Base-by-base conservation (phyloP, 495 filamentous ascomycete genomes). In the Trichoderma erinaceum region DNA sequence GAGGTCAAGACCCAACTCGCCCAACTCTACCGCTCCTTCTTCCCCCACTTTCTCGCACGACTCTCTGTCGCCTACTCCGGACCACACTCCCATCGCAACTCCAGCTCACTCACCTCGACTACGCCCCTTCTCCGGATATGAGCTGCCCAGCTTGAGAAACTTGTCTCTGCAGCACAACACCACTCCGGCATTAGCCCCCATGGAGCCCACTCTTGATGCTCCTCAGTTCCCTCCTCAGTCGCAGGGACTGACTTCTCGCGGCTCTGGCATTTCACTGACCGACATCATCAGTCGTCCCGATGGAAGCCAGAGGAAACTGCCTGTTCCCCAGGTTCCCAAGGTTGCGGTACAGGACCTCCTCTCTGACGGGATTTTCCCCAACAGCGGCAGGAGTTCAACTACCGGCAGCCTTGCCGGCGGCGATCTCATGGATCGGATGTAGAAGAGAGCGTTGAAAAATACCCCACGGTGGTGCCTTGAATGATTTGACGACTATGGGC, bases 21-120 rank as follows among this genome's bases (percentile, higher is more conserved):
- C 95, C 18, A 89, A 92, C 77, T 97, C 92, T 50, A 98, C 95
- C 4, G 94, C 93, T 25, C 95, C 95, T 35, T 96, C 94, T 35
- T 98, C 95, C 2, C 95, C 95, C n/a, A 97, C 92, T 41, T 98
- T 97, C 80, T 97, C 95, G 7, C 91, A 97, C 78, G 94, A 96
- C 80, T 97, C 93, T 11, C 86, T 92, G 29, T 98, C 96, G 1
- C 96, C 95, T 1, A 99, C 95, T 2, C 96, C 95, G 2, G 95
- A 97, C 74, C 93, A 97, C 82, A 98, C 96, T 16, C 95, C 95
- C 8, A 85, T 98, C 56, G 95, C 93, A 41, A 99, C 95, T 2
- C 95, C 95, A 0, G 92, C 92, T 38, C 95, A 98, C 79, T 98
- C 96, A 6, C 95, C 95, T 25, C 92, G 95, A 38, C 82, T 99